Evolutionary conservation across 2,329 filamentous ascomycete genomes (phyloP), one percentile per base, ranked within the genome.

Genomic region (Trichoderma koningii): DNA sequence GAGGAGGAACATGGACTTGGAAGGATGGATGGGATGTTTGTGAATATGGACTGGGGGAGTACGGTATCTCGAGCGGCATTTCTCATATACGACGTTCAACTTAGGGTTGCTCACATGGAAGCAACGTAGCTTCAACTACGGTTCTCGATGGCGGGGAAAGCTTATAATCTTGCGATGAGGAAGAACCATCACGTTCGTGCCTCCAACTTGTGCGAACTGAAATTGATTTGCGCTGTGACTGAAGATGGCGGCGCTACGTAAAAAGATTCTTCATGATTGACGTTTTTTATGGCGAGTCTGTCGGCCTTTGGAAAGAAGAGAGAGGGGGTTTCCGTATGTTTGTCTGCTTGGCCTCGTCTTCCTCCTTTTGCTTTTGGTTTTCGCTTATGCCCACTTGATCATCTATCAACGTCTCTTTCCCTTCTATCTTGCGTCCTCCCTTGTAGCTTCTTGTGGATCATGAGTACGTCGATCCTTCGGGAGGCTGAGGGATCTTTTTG

Each of bases 401-500:
- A 47, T 45, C 50, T 55, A 51, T 44, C n/a, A 52, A 60, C 34
- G 47, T 17, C 61, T 30, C 21, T 48, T 30, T 23, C 21, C 5
- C n/a, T n/a, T 7, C 12, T 30, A 9, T 50, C 42, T 42, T n/a
- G 2, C 42, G 21, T 6, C 9, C 12, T 34, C 51, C 17, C 34
- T 26, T 28, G 30, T 28, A 23, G 21, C 21, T 17, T 47, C 15
- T 44, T 21, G 4, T 2, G 17, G 10, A 48, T 74, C 66, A 78
- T 69, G 73, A 72, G 71, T 80, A 81, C 21, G 76, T 82, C 56
- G 90, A 87, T 66, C 93, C 93, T 80, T 99, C 95, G 4, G 91
- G 86, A 47, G 95, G 95, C 77, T 99, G 95, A 14, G 92, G 90
- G 34, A 97, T 87, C 81, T 98, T 98, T 86, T 97, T 97, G 81